phyloP scores from a whole-genome alignment of 2,329 filamentous ascomycete species.

The Ceratocystiopsis minuta region DNA sequence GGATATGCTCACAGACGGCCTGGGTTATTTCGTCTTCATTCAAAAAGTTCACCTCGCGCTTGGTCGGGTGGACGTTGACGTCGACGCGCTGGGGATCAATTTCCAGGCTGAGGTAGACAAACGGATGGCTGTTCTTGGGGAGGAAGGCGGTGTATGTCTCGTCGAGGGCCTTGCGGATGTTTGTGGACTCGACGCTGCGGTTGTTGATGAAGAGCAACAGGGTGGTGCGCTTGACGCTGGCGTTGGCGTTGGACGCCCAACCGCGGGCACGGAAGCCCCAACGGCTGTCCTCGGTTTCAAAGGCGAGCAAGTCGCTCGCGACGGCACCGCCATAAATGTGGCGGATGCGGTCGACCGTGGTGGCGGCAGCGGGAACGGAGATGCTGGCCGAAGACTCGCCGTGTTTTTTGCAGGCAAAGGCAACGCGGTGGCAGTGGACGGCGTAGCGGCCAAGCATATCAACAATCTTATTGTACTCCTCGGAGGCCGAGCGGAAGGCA shows the following conservation, averaged over 20 bases:
- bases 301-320: slow-evolving; percentile 73
- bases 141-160: slow-evolving; percentile 76
- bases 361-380: slow-evolving; percentile 57
- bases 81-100: slow-evolving; percentile 87
- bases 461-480: slow-evolving; percentile 95
- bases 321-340: slow-evolving; percentile 73
- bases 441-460: slow-evolving; percentile 89
- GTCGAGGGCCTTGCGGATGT: slow-evolving; percentile 78
- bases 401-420: slow-evolving; percentile 92
- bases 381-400: slow-evolving; percentile 73
- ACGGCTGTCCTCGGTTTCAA: slow-evolving; percentile 51
- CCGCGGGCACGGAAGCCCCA: slow-evolving; percentile 75
- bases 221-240: slow-evolving; percentile 76
- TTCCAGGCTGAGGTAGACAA: slow-evolving; percentile 78
- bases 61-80: slow-evolving; percentile 95
- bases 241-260: slow-evolving; percentile 82
- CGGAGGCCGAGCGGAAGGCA: slow-evolving; percentile 78
- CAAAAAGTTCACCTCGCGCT: slow-evolving; percentile 89
- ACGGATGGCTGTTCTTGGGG: slow-evolving; percentile 87
- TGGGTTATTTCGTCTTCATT: slow-evolving; percentile 95
- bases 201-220: slow-evolving; percentile 93
- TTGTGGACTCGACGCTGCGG: slow-evolving; percentile 74
- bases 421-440: slow-evolving; percentile 77
- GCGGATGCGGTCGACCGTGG: slow-evolving; percentile 64
- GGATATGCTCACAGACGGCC: slow-evolving; percentile 63